These are phyloP conservation scores for Candida verbasci DNA, from an alignment of 805 yeast species.

Conservation along the genomic window DNA sequence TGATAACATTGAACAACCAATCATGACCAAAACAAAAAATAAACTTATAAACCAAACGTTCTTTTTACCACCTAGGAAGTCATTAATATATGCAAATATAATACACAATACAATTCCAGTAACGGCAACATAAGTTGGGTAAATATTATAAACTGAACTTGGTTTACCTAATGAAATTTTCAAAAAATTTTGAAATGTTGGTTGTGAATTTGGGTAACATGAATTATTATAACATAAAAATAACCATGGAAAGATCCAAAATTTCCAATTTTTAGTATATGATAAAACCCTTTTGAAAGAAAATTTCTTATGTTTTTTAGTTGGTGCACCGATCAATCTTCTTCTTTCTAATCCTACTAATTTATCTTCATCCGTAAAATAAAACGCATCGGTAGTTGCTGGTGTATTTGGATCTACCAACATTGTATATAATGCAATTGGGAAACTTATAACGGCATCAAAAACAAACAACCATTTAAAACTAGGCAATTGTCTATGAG, in stretches of 20 bases:
- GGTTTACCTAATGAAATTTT: constrained; percentile 23
- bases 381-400: constrained; percentile 29
- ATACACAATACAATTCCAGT: constrained; percentile 21
- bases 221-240: constrained; percentile 35
- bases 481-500: constrained; percentile 17
- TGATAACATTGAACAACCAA: constrained; percentile 42
- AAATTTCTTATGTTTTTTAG: constrained; percentile 38
- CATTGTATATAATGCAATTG: constrained; percentile 30
- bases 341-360: constrained; percentile 46
- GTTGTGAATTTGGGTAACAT: constrained; percentile 28
- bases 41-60: constrained; percentile 33
- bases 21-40: constrained; percentile 35
- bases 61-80: constrained; percentile 26
- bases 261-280: constrained; percentile 48
- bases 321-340: constrained; percentile 36
- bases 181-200: constrained; percentile 37
- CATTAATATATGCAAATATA: constrained; percentile 23
- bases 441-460: constrained; percentile 30
- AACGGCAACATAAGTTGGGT: constrained; percentile 26
- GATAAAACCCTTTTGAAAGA: constrained; percentile 36
- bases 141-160: constrained; percentile 27
- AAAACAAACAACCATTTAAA: constrained; percentile 34
- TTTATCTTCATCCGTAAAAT: constrained; percentile 28
- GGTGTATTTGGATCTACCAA: constrained; percentile 31
- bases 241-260: constrained; percentile 38